A percentile compares a stretch with the other conserved stretches of the same genome.
These are phyloP conservation scores for Chlamydomonas applanata DNA, from an alignment of 139 green algal species.

Conservation along the genomic window DNA sequence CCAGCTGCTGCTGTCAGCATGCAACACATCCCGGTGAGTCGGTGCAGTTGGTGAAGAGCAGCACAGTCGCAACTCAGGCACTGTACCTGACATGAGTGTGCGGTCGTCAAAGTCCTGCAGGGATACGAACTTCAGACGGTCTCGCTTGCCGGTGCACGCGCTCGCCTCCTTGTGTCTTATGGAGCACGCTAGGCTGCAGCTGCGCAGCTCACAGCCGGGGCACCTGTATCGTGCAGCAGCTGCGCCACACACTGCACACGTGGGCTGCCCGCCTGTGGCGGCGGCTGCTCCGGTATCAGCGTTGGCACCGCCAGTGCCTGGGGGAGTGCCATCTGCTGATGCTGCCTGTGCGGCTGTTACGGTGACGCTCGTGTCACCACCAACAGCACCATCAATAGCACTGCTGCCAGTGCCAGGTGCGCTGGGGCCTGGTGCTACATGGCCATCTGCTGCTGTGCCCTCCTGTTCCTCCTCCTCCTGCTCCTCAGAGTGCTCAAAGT, in stretches of 20 bases:
- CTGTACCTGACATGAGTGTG: slow-evolving; percentile 53
- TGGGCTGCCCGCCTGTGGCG: not conserved
- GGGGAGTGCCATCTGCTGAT: not conserved
- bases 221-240: slow-evolving; percentile 58
- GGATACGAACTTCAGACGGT: slow-evolving; percentile 60
- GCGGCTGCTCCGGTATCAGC: not conserved
- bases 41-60: too few species aligned
- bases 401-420: too few species aligned
- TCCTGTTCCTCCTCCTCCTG: too few species aligned
- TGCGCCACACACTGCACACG: slow-evolving; percentile 47
- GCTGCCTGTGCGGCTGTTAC: not conserved
- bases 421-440: too few species aligned
- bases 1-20: too few species aligned
- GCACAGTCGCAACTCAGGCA: too few species aligned
- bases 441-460: too few species aligned
- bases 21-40: too few species aligned
- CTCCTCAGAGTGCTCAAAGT: too few species aligned
- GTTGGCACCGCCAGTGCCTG: too few species aligned
- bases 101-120: slow-evolving; percentile 61
- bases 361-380: not conserved
- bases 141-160: slow-evolving; percentile 57
- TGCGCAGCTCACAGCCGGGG: slow-evolving; percentile 56
- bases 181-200: slow-evolving; percentile 65
- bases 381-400: not conserved
- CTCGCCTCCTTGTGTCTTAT: slow-evolving; percentile 58